Conservation (phyloP, 2,329 filamentous ascomycete genomes). For the Aureobasidium uvarum region DNA sequence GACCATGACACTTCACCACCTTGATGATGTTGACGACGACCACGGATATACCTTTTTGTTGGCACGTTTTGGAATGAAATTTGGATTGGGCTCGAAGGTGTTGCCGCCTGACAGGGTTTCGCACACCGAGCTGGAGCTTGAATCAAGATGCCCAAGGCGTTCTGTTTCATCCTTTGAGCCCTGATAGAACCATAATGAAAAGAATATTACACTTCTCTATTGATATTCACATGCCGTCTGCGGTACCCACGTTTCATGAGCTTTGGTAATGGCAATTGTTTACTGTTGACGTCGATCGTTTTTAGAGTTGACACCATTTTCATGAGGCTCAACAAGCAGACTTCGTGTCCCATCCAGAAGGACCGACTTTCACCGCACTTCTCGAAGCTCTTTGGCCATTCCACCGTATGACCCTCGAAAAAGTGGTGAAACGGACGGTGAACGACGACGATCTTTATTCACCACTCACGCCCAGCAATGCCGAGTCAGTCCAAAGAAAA, state of each 20-base stretch:
- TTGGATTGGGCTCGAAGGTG: slow-evolving; percentile 22
- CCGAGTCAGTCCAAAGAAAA: slow-evolving; percentile 8
- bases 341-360: slow-evolving; percentile 3
- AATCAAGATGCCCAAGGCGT: not conserved
- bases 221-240: not conserved
- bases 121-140: slow-evolving; percentile 1
- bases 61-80: slow-evolving; percentile 22
- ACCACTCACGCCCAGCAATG: slow-evolving; percentile 13
- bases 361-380: slow-evolving; percentile 23
- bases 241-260: not conserved
- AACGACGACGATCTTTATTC: slow-evolving; percentile 18
- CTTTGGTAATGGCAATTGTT: not conserved
- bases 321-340: not conserved
- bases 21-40: slow-evolving; percentile 24
- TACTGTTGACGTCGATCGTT: not conserved
- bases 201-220: not conserved
- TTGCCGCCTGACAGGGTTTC: slow-evolving; percentile 6
- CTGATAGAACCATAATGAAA: not conserved
- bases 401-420: not conserved
- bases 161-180: not conserved
- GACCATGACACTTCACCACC: slow-evolving; percentile 7
- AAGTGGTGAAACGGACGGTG: slow-evolving; percentile 17
- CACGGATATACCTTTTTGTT: slow-evolving; percentile 20
- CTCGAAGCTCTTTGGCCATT: not conserved
- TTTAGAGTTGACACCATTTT: not conserved